Base-by-base conservation (phyloP, 176 grass and related monocot genomes). In the Aegilops longissima region DNA sequence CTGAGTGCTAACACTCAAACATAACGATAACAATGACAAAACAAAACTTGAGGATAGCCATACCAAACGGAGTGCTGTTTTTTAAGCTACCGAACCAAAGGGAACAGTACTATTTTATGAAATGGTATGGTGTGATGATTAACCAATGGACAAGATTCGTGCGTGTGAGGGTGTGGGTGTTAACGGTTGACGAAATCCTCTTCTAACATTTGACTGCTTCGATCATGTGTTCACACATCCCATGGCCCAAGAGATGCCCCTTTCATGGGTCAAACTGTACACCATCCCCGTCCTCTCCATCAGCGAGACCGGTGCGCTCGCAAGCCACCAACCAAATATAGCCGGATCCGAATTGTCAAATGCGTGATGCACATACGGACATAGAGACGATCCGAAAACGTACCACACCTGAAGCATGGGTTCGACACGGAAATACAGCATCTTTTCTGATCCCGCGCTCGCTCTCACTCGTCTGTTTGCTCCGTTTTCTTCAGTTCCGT, bases 141-240 rank as follows among this genome's bases (percentile, higher is more conserved):
- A 79, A 42, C 44, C 40, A 27, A 81, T 12, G 45, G 29, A 23
- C 8, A 9, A n/a, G 25, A 74, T 38, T 80, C 47, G 68, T 23
- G 76, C 30, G 10, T n/a, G 56, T 16, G 84, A 33, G 35, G 35
- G 35, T 7, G 35, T 36, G 35, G 35, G 35, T 36, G 35, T 36
- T 79, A 21, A 27, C 52, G 33, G 39, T 87, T 83, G 89, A 87
- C 56, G 42, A 80, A 66, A 73, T 71, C 18, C 9, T 45, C 18
- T 72, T 66, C 56, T 11, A 86, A 36, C 13, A 51, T 87, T 91
- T 91, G 81, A 87, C 89, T 70, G 81, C 61, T 84, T 76, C 21
- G 47, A 80, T 91, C 80, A 84, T 87, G 80, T 13, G 68, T 87
- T 87, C 85, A 91, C 61, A 91, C 85, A 3, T 30, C 27, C 5